A percentile compares a stretch with the other conserved stretches of the same genome.
phyloP scores from a whole-genome alignment of 495 filamentous ascomycete species.

The Talaromyces trachyspermus region DNA sequence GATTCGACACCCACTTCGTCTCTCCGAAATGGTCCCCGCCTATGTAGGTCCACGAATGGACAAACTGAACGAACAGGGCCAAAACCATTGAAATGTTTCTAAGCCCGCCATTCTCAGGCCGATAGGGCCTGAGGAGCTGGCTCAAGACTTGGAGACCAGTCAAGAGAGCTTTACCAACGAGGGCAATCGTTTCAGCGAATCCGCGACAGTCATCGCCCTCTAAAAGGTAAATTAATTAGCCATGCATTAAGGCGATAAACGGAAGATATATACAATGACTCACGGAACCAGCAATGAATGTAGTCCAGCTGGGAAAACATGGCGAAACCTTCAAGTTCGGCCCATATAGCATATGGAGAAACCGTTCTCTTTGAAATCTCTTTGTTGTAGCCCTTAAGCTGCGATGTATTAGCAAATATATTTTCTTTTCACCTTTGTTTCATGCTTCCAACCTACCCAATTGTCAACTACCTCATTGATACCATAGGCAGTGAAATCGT shows the following conservation, averaged over 20 bases:
- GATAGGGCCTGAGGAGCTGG: not conserved
- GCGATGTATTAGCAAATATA: not conserved
- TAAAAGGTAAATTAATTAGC: not conserved
- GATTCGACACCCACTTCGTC: conserved; percentile 22
- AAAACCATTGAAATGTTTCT: conserved; percentile 1
- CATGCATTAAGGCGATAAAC: not conserved
- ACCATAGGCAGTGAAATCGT: conserved; percentile 5
- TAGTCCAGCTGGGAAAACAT: conserved; percentile 6
- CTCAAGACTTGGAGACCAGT: conserved; percentile 1
- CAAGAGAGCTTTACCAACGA: conserved; percentile 6
- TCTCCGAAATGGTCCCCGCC: not conserved
- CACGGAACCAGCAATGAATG: conserved; percentile 1
- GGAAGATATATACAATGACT: not conserved
- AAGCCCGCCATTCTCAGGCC: not conserved
- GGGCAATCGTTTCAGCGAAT: conserved; percentile 1
- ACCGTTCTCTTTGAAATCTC: not conserved
- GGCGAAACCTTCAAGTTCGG: conserved; percentile 3
- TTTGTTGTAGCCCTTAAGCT: conserved; percentile 4
- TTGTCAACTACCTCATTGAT: conserved; percentile 5
- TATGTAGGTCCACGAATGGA: not conserved
- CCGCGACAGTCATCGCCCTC: conserved; percentile 6
- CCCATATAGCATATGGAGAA: conserved; percentile 2
- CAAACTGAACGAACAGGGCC: conserved; percentile 5
- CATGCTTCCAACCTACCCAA: not conserved
- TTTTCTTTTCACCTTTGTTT: not conserved